A percentile compares a stretch with the other conserved stretches of the same genome.
Evolutionary conservation across 257 asterid genomes (phyloP).

Genomic region (Penstemon davidsonii): DNA sequence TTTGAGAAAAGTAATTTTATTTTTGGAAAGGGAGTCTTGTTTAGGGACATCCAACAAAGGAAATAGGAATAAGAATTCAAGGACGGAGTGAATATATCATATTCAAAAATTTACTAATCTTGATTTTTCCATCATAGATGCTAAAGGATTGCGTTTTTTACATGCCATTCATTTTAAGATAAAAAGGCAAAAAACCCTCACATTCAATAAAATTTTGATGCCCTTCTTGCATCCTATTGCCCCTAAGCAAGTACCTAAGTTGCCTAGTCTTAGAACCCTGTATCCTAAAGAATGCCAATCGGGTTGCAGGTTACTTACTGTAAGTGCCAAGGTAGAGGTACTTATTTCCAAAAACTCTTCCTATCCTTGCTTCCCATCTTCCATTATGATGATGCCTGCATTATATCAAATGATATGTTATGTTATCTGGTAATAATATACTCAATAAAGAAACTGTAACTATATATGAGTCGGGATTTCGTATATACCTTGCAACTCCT

Average conservation of each 20-base stretch:
- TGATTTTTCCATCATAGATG: no score
- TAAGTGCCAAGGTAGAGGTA: slow-evolving; percentile 71
- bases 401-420: slow-evolving; percentile 9
- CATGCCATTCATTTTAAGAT: no score
- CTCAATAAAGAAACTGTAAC: slow-evolving; percentile 2
- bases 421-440: not conserved
- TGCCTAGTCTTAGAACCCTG: no score
- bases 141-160: not conserved
- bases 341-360: slow-evolving; percentile 62
- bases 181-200: not conserved
- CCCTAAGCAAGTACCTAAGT: no score
- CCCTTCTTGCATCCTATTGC: no score
- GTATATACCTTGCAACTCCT: slow-evolving; percentile 80
- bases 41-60: no score
- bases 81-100: no score
- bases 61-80: no score
- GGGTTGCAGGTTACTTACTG: slow-evolving; percentile 37
- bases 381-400: slow-evolving; percentile 71
- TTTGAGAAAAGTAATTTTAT: no score
- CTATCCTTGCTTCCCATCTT: slow-evolving; percentile 74
- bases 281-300: not conserved
- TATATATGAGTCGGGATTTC: not conserved
- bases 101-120: no score
- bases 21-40: no score
- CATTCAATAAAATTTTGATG: not conserved